A percentile compares a stretch with the other conserved stretches of the same genome.
phyloP scores from a whole-genome alignment of 768 basidiomycete genomes.

The Leccinum uliginosum region DNA sequence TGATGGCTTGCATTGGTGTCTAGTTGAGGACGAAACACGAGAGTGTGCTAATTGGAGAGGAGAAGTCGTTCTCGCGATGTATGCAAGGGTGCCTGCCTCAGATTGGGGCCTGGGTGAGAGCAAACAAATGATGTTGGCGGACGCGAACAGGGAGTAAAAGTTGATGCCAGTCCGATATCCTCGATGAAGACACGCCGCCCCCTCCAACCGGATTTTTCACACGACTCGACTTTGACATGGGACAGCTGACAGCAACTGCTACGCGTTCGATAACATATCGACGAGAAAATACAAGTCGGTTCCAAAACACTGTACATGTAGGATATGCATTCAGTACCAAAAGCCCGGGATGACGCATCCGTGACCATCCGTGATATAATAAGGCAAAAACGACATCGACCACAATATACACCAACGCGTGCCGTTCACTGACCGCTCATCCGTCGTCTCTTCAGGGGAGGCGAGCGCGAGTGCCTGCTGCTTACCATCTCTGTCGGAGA shows the following conservation, averaged over 20 bases:
- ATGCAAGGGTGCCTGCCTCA: conserved; percentile 3
- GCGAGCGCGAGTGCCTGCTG: conserved; percentile 25
- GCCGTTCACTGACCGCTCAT: conserved; percentile 25
- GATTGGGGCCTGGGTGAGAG: not conserved
- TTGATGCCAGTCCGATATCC: conserved; percentile 28
- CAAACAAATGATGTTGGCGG: conserved; percentile 1
- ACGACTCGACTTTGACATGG: conserved; percentile 10
- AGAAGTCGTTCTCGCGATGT: conserved; percentile 7
- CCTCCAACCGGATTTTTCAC: conserved; percentile 19
- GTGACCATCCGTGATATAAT: conserved; percentile 9
- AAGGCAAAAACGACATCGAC: conserved; percentile 12
- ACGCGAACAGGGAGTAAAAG: conserved; percentile 15
- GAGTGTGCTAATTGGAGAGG: conserved; percentile 11
- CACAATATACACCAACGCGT: conserved; percentile 19
- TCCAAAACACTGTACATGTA: conserved; percentile 34
- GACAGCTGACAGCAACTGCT: conserved; percentile 7
- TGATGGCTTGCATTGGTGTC: conserved; percentile 78
- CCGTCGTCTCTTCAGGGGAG: conserved; percentile 51
- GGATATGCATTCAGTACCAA: conserved; percentile 19
- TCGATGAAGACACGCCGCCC: conserved; percentile 22
- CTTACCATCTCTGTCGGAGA: conserved; percentile 22
- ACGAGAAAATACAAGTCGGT: conserved; percentile 23
- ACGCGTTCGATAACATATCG: not conserved
- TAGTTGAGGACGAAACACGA: conserved; percentile 11
- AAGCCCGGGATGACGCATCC: conserved; percentile 6